These are phyloP conservation scores for Mycena vulgaris DNA, from an alignment of 768 basidiomycete species.

Conservation along the genomic window DNA sequence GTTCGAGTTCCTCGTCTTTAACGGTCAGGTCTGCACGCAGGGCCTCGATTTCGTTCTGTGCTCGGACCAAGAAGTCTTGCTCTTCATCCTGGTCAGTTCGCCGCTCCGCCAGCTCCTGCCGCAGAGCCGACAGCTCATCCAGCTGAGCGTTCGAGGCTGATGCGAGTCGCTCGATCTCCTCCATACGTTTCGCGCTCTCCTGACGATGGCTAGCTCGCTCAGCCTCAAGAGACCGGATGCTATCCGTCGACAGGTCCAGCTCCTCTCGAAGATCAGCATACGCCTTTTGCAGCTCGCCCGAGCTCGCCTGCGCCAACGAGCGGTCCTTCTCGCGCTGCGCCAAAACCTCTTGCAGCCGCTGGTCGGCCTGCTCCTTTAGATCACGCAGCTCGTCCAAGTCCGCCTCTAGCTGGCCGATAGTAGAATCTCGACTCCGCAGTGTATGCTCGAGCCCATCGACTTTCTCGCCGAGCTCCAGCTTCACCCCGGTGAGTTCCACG, in stretches of 20 bases:
- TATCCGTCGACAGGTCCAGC: conserved; percentile 67
- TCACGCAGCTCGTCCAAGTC: conserved; percentile 69
- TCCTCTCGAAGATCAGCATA: conserved; percentile 75
- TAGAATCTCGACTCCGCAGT: conserved; percentile 68
- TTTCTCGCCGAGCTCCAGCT: conserved; percentile 78
- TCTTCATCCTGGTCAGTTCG: conserved; percentile 70
- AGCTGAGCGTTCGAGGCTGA: conserved; percentile 60
- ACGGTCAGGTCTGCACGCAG: conserved; percentile 72
- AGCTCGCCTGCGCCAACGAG: conserved; percentile 61
- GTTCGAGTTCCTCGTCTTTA: conserved; percentile 79
- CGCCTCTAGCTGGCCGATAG: conserved; percentile 74
- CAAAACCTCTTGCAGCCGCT: conserved; percentile 61
- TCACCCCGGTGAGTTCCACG: conserved; percentile 82
- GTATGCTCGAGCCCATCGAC: conserved; percentile 69
- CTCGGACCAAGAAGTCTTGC: conserved; percentile 72
- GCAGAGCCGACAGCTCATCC: conserved; percentile 69
- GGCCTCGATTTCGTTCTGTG: conserved; percentile 80
- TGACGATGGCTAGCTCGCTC: conserved; percentile 76
- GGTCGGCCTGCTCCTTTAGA: conserved; percentile 62
- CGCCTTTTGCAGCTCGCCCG: conserved; percentile 73
- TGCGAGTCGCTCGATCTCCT: conserved; percentile 72
- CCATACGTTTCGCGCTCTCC: conserved; percentile 66
- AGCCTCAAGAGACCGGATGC: conserved; percentile 71
- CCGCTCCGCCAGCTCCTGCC: conserved; percentile 66
- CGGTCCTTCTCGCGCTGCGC: conserved; percentile 68